A percentile compares a stretch with the other conserved stretches of the same genome.
Conservation (phyloP, 2,329 filamentous ascomycete species). For the Paracoccidioides lutzii region DNA sequence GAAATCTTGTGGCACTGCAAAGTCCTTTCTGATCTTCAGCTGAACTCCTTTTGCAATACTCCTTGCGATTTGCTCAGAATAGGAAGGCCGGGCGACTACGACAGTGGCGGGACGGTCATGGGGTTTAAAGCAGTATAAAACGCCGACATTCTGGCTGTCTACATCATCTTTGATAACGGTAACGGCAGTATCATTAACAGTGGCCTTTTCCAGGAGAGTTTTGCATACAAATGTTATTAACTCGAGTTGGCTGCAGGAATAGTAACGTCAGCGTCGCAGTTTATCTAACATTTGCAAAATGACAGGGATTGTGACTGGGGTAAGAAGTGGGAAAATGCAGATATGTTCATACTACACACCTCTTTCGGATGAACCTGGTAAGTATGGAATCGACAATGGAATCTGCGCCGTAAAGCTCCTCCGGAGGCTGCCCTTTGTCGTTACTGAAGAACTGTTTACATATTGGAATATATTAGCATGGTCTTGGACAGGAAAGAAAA, state of each 20-base stretch:
- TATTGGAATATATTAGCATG: neutral
- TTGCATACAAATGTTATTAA: neutral
- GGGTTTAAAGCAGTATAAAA: neutral
- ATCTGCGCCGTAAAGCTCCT: conserved; percentile 63
- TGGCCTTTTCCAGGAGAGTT: conserved; percentile 15
- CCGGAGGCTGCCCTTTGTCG: conserved; percentile 44
- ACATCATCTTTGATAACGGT: too few relatives aligned
- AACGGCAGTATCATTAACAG: conserved; percentile 38
- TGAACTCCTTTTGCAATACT: neutral
- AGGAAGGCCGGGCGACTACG: conserved; percentile 48
- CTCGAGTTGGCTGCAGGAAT: neutral
- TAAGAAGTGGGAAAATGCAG: too few relatives aligned
- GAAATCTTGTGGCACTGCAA: too few relatives aligned
- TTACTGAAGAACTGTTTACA: neutral
- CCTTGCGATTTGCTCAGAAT: conserved; percentile 33
- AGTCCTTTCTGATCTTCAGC: too few relatives aligned
- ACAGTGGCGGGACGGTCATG: conserved; percentile 63
- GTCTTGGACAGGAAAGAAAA: neutral
- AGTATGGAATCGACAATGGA: conserved; percentile 60
- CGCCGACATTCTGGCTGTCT: neutral
- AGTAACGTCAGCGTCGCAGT: neutral
- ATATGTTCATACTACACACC: conserved; percentile 33
- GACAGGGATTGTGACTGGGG: neutral
- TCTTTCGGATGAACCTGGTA: conserved; percentile 56
- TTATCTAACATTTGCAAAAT: neutral